Conservation (phyloP, 768 basidiomycete genomes). For the Chlorophyllum brunneum region DNA sequence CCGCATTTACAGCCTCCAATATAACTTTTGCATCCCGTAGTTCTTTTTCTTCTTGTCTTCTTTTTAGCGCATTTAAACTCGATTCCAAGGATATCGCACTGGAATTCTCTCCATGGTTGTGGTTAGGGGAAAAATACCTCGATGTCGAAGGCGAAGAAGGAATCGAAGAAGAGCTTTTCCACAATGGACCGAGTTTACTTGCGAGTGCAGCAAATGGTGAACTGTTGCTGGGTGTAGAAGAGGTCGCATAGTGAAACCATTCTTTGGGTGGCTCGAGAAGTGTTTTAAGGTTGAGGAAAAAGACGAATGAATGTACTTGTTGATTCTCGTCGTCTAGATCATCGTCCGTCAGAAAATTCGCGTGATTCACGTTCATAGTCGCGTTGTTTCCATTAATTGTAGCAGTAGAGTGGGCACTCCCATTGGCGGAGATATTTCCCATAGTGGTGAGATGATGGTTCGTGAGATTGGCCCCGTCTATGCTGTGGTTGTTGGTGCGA, state of each 20-base stretch:
- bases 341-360: neutral
- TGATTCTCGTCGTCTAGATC: conserved; percentile 25
- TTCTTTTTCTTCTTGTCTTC: conserved; percentile 6
- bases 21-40: neutral
- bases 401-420: neutral
- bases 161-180: neutral
- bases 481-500: too few species aligned
- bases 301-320: conserved; percentile 43
- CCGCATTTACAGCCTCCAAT: neutral
- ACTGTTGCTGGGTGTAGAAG: too few species aligned
- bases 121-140: neutral
- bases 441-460: too few species aligned
- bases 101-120: neutral
- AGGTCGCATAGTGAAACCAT: conserved; percentile 19
- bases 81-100: neutral
- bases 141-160: neutral
- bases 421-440: too few species aligned
- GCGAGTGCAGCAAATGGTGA: neutral
- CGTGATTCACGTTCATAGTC: neutral
- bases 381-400: neutral
- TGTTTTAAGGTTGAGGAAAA: conserved; percentile 43
- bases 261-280: conserved; percentile 30
- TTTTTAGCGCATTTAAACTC: neutral
- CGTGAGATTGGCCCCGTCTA: too few species aligned
- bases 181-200: conserved; percentile 1